phyloP scores from a whole-genome alignment of 2,329 filamentous ascomycete genomes.

The Apiospora pterosperma region DNA sequence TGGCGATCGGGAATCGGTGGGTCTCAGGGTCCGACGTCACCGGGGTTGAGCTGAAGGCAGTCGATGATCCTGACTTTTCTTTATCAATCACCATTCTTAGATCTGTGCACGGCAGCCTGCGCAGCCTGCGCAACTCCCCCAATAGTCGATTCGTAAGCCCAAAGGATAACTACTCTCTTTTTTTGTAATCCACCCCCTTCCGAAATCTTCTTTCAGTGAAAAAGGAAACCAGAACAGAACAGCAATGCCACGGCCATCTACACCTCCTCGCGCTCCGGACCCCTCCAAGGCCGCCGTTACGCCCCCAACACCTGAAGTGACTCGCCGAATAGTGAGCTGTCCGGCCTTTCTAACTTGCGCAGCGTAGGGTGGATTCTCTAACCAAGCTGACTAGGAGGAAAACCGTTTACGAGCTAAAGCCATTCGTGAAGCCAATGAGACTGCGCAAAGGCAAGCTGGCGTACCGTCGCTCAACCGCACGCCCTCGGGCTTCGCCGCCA shows the following conservation, averaged over 20 bases:
- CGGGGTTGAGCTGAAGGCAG: constrained; percentile 5
- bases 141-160: neutral
- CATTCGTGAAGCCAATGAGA: constrained; percentile 69
- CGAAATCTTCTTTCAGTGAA: neutral
- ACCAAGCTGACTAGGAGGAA: constrained; percentile 61
- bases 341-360: neutral
- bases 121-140: neutral
- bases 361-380: constrained; percentile 8
- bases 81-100: neutral
- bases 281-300: constrained; percentile 31
- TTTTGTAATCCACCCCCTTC: neutral
- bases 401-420: constrained; percentile 87
- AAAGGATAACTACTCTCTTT: neutral
- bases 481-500: constrained; percentile 69
- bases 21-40: constrained; percentile 24
- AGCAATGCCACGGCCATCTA: constrained; percentile 44
- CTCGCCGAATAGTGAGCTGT: constrained; percentile 49
- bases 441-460: constrained; percentile 50
- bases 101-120: neutral
- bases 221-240: neutral
- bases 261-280: constrained; percentile 36
- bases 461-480: constrained; percentile 42
- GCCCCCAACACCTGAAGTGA: constrained; percentile 52
- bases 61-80: neutral
- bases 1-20: neutral